Percentiles rank a stretch among this genome's conserved stretches.
These are phyloP conservation scores for Arthroderma sp. DNA, from an alignment of 2,329 filamentous ascomycete genomes.

Conservation along the genomic window DNA sequence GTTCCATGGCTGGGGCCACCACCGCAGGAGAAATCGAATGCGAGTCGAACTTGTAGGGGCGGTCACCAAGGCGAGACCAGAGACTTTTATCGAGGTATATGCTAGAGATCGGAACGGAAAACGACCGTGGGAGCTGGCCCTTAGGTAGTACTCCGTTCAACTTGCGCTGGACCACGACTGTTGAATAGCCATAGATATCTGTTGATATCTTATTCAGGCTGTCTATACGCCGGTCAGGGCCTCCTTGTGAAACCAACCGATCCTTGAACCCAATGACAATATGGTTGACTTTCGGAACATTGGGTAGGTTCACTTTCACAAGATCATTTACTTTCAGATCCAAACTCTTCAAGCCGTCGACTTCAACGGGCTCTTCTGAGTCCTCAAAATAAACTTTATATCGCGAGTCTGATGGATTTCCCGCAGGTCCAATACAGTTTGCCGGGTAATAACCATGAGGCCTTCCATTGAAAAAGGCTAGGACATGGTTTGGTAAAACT, in stretches of 20 bases:
- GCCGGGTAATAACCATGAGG: constrained; percentile 47
- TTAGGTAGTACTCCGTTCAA: constrained; percentile 30
- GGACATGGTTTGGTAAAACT: constrained; percentile 39
- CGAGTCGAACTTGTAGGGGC: constrained; percentile 22
- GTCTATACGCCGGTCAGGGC: constrained; percentile 10
- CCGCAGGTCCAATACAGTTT: constrained; percentile 39
- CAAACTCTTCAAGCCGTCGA: constrained; percentile 31
- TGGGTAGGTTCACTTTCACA: constrained; percentile 33
- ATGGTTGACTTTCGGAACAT: constrained; percentile 31
- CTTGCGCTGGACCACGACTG: constrained; percentile 30
- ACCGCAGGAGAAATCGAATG: constrained; percentile 10
- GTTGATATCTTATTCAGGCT: constrained; percentile 18
- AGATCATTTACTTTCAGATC: constrained; percentile 33
- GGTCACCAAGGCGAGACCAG: constrained; percentile 34
- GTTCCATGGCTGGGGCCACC: constrained; percentile 25
- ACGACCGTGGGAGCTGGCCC: constrained; percentile 15
- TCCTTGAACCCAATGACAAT: constrained; percentile 30
- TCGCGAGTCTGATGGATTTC: constrained; percentile 25
- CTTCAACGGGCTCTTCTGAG: constrained; percentile 24
- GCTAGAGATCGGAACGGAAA: constrained; percentile 30
- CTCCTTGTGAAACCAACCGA: constrained; percentile 15
- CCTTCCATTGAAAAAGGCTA: constrained; percentile 46
- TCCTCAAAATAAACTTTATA: constrained; percentile 37
- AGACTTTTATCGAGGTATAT: constrained; percentile 36
- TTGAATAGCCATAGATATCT: constrained; percentile 31